Base-by-base conservation (phyloP, 1,139 yeast species). In the Debaryomyces udenii region DNA sequence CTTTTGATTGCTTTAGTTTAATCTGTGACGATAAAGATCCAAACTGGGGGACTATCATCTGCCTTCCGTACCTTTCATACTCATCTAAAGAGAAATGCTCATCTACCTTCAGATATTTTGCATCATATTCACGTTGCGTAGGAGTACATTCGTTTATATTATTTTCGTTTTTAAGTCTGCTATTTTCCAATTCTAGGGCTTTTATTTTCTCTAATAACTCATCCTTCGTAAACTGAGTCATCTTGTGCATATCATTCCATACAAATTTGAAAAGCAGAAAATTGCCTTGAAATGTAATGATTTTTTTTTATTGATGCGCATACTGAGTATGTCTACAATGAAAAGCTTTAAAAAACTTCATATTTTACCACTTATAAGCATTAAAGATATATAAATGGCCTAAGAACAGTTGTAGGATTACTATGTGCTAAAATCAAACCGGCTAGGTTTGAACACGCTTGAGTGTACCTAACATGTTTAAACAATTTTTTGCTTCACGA, bases 51-150 rank as follows among this genome's bases (percentile, higher is more conserved):
- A 93, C 96, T 28, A 91, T 82, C 91, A 94, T 85, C 59, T 94
- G 99, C 43, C 99, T 76, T 2, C 99, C 99, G 62, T 94, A 94
- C 17, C 97, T 68, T 27, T 64, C 63, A 57, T 83, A 91, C 58
- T 93, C 99, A 34, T 85, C 88, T 10, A 74, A 62, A 5, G 46
- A 38, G n/a, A 62, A 50, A 20, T 43, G 31, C n/a, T 47, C 48
- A 38, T 49, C 50, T 27, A 41, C 35, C 31, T 37, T 37, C 15
- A 39, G 26, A 32, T n/a, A 31, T 22, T 41, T 38, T 35, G 36
- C 17, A 10, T 23, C 33, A 11, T 22, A 33, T 27, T 27, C 26
- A 29, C 6, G 17, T 26, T 27, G 18, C 24, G 35, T 29, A 18
- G 27, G 5, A 4, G 11, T 22, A n/a, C n/a, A 23, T 29, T 23